These are phyloP conservation scores for Axilococcus clingmanii DNA, from an alignment of 139 green algal species.

Conservation along the genomic window DNA sequence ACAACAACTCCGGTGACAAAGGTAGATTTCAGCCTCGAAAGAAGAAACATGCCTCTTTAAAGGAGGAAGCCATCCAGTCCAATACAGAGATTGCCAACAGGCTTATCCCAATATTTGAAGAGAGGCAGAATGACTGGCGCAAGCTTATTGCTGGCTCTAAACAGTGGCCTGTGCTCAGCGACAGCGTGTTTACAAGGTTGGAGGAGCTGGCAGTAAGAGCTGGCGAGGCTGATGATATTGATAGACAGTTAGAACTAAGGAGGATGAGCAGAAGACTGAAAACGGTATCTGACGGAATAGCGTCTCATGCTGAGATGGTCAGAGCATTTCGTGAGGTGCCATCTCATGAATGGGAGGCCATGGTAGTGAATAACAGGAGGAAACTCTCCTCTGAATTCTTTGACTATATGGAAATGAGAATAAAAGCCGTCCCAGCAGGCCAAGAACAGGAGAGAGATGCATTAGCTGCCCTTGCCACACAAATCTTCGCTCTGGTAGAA, in stretches of 20 bases:
- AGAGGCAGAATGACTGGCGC: constrained; percentile 35
- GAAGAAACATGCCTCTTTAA: neutral
- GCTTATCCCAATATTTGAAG: constrained; percentile 48
- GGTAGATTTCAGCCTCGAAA: too few species aligned
- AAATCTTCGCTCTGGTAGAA: constrained; percentile 31
- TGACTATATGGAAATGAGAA: constrained; percentile 27
- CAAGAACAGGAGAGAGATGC: constrained; percentile 24
- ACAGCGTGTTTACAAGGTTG: constrained; percentile 33
- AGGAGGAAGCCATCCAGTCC: constrained; percentile 10
- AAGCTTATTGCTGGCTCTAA: constrained; percentile 52
- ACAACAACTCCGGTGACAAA: too few species aligned
- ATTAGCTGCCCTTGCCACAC: constrained; percentile 21
- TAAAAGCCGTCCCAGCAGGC: neutral
- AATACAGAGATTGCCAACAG: constrained; percentile 48
- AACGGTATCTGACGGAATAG: constrained; percentile 35
- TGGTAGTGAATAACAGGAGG: constrained; percentile 26
- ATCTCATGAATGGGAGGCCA: constrained; percentile 35
- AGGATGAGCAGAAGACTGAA: constrained; percentile 20
- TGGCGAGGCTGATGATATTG: neutral
- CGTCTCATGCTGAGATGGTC: constrained; percentile 21
- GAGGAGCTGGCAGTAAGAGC: constrained; percentile 16
- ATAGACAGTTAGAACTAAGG: constrained; percentile 19
- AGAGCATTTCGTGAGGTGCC: constrained; percentile 17
- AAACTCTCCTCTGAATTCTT: constrained; percentile 46
- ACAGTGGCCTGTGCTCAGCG: constrained; percentile 42